phyloP scores from a whole-genome alignment of 805 yeast species.

The Teunomyces lycoperdinae region DNA sequence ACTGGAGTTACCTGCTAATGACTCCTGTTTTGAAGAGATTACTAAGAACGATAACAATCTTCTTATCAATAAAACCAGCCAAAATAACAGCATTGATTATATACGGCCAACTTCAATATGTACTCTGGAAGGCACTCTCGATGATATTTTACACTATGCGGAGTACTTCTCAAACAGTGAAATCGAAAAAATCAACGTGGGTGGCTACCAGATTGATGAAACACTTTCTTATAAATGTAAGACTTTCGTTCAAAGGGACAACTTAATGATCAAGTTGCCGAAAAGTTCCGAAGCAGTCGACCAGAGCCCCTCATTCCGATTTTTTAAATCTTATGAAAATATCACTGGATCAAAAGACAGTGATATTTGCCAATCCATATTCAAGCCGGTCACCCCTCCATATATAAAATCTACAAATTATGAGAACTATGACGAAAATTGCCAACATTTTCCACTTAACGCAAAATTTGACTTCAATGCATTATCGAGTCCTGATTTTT shows the following conservation, averaged over 20 bases:
- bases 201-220: background rate
- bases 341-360: background rate
- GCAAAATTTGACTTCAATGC: background rate
- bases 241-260: background rate
- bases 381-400: background rate
- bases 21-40: background rate
- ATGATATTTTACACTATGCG: background rate
- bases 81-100: background rate
- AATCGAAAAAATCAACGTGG: background rate
- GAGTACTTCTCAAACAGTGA: background rate
- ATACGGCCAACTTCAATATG: background rate
- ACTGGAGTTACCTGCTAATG: background rate
- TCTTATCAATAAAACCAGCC: background rate
- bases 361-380: background rate
- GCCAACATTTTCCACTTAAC: background rate
- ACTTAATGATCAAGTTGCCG: background rate
- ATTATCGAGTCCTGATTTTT: background rate
- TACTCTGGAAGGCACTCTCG: background rate
- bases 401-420: background rate
- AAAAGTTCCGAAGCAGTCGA: background rate
- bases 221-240: background rate
- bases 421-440: background rate
- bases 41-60: background rate
- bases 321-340: background rate
- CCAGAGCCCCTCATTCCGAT: background rate